Evolutionary conservation across 1,284 basidiomycete genomes (phyloP), one percentile per base, ranked within the genome.

Genomic region (Pterula multifida): DNA sequence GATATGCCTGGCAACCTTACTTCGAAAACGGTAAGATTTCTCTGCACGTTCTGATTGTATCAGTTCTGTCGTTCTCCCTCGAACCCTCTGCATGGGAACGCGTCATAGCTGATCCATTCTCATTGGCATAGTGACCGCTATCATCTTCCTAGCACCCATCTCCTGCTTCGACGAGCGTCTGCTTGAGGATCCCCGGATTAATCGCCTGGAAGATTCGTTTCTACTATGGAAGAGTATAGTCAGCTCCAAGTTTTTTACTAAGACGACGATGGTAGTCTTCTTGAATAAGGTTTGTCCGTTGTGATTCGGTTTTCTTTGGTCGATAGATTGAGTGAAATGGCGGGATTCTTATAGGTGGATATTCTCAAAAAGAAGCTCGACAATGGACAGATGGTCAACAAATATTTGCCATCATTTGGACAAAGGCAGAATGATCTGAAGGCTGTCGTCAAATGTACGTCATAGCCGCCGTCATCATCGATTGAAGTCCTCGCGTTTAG

Each of bases 151-250:
- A 13, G 28, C 46, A 66, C 65, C 68, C 26, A 66, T 83, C 54
- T 79, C 75, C 28, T 75, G 75, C 57, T 84, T 84, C 58, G 76
- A 84, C 57, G 78, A 83, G 60, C 69, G 70, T 2, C 71, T 84
- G 2, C 66, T 69, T 25, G 79, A 84, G 61, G 79, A 83, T 54
- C 66, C 68, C 1, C 63, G 59, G 2, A 69, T 82, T 49, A 84
- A 83, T 56, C 71, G 81, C 21, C 71, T 84, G 19, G 76, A 81
- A 56, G 81, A 85, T 58, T 79, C 81, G 1, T 73, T 82, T 61
- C 63, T 76, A 17, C 69, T 85, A 26, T 85, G 81, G 80, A 71
- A 71, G 49, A 65, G 68, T 1, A 72, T 85, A 45, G 75, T 75
- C 55, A 64, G 69, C 12, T 72, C 75, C 19, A 75, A 72, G 54